These are phyloP conservation scores for Eucalyptus polyanthemos DNA, from an alignment of 345 rosid species.

Conservation along the genomic window DNA sequence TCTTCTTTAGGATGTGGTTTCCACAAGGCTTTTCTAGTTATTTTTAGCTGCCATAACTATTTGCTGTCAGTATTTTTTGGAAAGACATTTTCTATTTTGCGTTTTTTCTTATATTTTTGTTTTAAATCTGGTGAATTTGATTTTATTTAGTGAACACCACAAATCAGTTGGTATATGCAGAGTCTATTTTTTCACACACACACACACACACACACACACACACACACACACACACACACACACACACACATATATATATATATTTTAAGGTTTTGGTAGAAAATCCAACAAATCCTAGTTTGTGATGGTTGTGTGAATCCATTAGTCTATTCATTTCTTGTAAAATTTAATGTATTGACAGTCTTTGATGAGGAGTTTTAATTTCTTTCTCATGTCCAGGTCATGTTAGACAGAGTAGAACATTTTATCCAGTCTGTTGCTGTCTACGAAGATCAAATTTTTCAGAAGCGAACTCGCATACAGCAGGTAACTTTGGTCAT, in stretches of 20 bases:
- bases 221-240: no score
- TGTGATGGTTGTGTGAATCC: neutral
- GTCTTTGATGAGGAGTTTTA: neutral
- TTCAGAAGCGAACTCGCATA: conserved; percentile 90
- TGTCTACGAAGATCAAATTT: conserved; percentile 82
- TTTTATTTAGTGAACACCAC: neutral
- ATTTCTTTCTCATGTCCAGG: conserved; percentile 18
- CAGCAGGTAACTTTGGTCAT: conserved; percentile 39
- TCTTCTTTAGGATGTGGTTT: neutral
- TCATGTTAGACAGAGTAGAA: conserved; percentile 71
- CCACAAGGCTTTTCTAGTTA: neutral
- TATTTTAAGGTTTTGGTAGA: neutral
- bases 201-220: no score
- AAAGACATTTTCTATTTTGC: neutral
- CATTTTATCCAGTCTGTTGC: conserved; percentile 83
- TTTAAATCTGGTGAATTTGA: neutral
- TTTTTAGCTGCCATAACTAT: neutral
- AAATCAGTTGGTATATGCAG: neutral
- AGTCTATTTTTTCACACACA: neutral
- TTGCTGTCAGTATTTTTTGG: neutral
- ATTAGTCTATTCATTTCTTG: neutral
- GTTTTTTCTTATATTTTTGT: neutral
- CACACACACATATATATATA: neutral
- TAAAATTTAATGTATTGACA: neutral
- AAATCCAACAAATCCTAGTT: neutral